Evolutionary conservation across 306 rosid genomes (phyloP).

Genomic region (Citrullus mucosospermus): DNA sequence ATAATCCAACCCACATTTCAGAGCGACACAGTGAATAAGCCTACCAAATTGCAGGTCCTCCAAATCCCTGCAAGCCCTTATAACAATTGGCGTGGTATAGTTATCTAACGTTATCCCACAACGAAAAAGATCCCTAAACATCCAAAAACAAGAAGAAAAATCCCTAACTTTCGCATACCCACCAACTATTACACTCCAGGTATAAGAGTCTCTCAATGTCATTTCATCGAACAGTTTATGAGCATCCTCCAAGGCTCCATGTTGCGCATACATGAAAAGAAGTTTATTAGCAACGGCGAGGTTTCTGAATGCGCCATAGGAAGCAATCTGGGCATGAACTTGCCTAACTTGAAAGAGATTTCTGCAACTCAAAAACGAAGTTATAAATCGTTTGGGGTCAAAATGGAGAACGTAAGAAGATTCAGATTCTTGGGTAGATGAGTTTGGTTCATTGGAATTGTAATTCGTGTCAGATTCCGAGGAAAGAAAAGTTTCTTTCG

Average conservation of each 20-base stretch:
- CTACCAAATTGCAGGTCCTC: slow-evolving; percentile 40
- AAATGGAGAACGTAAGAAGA: slow-evolving; percentile 3
- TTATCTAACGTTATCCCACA: slow-evolving; percentile 30
- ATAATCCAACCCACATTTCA: slow-evolving; percentile 39
- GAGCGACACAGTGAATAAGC: slow-evolving; percentile 29
- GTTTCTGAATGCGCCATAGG: slow-evolving; percentile 32
- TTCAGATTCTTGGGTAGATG: neutral
- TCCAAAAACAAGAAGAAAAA: slow-evolving; percentile 26
- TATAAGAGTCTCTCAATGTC: slow-evolving; percentile 31
- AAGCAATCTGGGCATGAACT: slow-evolving; percentile 36
- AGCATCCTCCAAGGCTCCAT: slow-evolving; percentile 32
- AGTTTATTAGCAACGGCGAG: slow-evolving; percentile 59
- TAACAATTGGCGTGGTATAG: slow-evolving; percentile 52
- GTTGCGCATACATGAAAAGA: slow-evolving; percentile 32
- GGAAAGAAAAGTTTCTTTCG: neutral
- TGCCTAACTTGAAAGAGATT: slow-evolving; percentile 35
- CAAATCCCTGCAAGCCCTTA: slow-evolving; percentile 45
- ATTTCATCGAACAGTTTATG: slow-evolving; percentile 34
- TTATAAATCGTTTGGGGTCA: slow-evolving; percentile 26
- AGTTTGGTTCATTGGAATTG: neutral
- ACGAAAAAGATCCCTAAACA: slow-evolving; percentile 46
- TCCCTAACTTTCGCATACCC: slow-evolving; percentile 56
- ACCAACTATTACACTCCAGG: slow-evolving; percentile 63
- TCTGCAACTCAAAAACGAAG: slow-evolving; percentile 33
- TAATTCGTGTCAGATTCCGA: neutral